Evolutionary conservation across 2,329 filamentous ascomycete genomes (phyloP), one percentile per base, ranked within the genome.

Genomic region (Penicillium concentricum): DNA sequence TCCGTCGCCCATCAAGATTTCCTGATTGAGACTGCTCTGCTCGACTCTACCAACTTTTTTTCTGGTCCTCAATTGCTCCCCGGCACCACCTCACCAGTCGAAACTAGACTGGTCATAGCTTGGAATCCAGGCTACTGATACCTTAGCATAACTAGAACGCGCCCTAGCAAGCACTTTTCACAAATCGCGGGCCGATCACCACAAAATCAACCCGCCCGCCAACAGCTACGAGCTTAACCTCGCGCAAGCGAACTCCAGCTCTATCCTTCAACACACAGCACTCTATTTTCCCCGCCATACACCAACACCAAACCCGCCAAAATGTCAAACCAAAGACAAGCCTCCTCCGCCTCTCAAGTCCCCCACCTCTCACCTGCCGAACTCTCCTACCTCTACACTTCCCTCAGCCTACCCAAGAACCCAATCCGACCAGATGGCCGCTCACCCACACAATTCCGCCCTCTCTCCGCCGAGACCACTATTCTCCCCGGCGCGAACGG

Each of bases 351-450:
- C 55, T 73, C 74, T 2, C 74, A 77, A 62, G 72, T 72, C 50
- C 75, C 84, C 43, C 87, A 91, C 67, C 88, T 97, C 75, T 97
- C 92, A 52, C 93, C 94, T 46, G 92, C 94, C 69, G 94, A 99
- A 79, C 90, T 99, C 69, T 92, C 92, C 67, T 99, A 97, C 79
- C 86, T 97, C 50, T 91, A 96, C 81, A 86, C 85, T 62, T 92
- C 93, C 6, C 91, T 99, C 69, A 84, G 87, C 8, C 87, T 92
- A 83, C 92, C 92, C 12, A 62, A 71, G 47, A 67, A 60, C 32
- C 92, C 94, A 20, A 89, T 97, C 72, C 92, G 94, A 24, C 90
- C 93, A 22, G 94, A 99, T 75, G 90, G 89, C 61, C 90, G 92
- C 69, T 78, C 85, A 18, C 80, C 91, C 20, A 90, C 87, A 34